phyloP scores from a whole-genome alignment of 495 filamentous ascomycete species.

The Usnea hakonensis region DNA sequence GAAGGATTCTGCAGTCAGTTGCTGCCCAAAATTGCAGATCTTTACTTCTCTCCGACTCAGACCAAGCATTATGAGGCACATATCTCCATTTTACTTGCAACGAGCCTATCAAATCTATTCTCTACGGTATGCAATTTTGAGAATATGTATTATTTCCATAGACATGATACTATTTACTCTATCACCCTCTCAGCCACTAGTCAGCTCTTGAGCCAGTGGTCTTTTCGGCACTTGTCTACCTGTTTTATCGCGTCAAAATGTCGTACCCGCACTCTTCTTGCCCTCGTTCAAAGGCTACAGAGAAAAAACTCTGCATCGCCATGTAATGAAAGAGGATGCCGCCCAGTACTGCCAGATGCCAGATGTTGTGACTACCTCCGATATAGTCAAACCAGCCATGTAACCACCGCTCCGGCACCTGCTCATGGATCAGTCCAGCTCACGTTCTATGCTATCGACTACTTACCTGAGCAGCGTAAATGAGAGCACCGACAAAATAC shows the following conservation, averaged over 20 bases:
- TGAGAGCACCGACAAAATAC: slow-evolving; percentile 72
- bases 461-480: slow-evolving; percentile 75
- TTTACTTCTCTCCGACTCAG: neutral
- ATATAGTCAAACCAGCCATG: slow-evolving; percentile 92
- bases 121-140: neutral
- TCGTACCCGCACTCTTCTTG: slow-evolving; percentile 43
- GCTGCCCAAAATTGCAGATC: slow-evolving; percentile 17
- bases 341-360: slow-evolving; percentile 90
- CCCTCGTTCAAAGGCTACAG: slow-evolving; percentile 70
- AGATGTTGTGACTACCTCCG: slow-evolving; percentile 92
- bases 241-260: slow-evolving; percentile 34
- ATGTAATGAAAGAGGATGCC: slow-evolving; percentile 96
- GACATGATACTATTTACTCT: neutral
- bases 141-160: neutral
- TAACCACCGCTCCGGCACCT: slow-evolving; percentile 80
- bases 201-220: slow-evolving; percentile 27
- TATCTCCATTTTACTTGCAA: neutral
- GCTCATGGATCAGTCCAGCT: slow-evolving; percentile 1
- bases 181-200: slow-evolving; percentile 17
- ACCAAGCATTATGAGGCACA: neutral
- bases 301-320: slow-evolving; percentile 94
- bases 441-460: neutral
- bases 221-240: neutral
- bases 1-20: slow-evolving; percentile 13
- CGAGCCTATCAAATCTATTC: neutral